Conservation (phyloP, 768 basidiomycete genomes). For the Phlebiopsis gigantea region DNA sequence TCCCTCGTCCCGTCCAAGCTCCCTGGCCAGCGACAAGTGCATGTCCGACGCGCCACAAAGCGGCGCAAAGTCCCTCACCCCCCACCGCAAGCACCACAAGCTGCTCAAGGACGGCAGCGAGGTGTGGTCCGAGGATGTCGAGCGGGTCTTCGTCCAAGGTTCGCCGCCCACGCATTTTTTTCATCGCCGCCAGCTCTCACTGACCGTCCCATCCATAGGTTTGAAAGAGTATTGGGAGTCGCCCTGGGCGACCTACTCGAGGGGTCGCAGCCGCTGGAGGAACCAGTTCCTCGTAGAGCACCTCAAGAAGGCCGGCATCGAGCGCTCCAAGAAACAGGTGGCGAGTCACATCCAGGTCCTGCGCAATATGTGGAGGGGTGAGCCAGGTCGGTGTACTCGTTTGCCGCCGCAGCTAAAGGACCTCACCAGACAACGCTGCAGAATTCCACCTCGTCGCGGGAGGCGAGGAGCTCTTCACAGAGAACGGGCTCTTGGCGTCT, state of each 20-base stretch:
- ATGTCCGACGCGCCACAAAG: constrained; percentile 13
- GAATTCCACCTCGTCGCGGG: constrained; percentile 79
- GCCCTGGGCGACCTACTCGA: constrained; percentile 74
- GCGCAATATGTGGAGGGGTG: constrained; percentile 85
- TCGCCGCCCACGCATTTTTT: not conserved
- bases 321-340: constrained; percentile 81
- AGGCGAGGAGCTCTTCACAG: constrained; percentile 62
- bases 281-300: constrained; percentile 85
- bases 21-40: constrained; percentile 19
- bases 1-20: constrained; percentile 19
- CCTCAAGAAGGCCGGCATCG: constrained; percentile 62
- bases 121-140: constrained; percentile 79
- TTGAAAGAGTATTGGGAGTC: constrained; percentile 77
- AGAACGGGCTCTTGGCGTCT: constrained; percentile 36
- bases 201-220: constrained; percentile 35
- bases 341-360: constrained; percentile 86
- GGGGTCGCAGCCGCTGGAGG: constrained; percentile 74
- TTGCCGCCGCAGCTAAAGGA: not conserved
- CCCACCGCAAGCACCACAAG: constrained; percentile 78
- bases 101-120: constrained; percentile 79
- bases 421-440: constrained; percentile 23
- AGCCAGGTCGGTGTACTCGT: constrained; percentile 46
- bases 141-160: constrained; percentile 31
- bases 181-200: not conserved
- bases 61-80: constrained; percentile 47